Base-by-base conservation (phyloP, 73 alveolate species). In the Effrenium voratum region DNA sequence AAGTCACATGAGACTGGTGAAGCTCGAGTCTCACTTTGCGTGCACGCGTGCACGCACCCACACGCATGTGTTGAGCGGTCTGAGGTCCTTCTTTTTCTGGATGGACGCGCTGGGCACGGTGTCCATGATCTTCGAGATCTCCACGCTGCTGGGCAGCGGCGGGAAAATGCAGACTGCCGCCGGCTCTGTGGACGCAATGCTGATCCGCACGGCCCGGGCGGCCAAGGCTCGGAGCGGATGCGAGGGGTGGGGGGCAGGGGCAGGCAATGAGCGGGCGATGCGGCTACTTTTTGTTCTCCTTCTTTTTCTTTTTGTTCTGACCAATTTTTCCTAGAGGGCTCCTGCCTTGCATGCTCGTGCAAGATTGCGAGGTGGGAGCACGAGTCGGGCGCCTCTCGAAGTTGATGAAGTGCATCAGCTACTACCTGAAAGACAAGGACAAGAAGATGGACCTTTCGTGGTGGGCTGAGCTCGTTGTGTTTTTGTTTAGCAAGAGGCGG, bases 21-120 rank as follows among this genome's bases (percentile, higher is more conserved):
- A n/a, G n/a, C n/a, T n/a, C n/a, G n/a, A n/a, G n/a, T n/a, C n/a
- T n/a, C n/a, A n/a, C n/a, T n/a, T n/a, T n/a, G n/a, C n/a, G n/a
- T n/a, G n/a, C n/a, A n/a, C n/a, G n/a, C n/a, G n/a, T n/a, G n/a
- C n/a, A n/a, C n/a, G n/a, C n/a, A n/a, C n/a, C n/a, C n/a, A n/a
- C n/a, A n/a, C n/a, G n/a, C n/a, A n/a, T n/a, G n/a, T n/a, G n/a
- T n/a, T n/a, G n/a, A n/a, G 32, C 70, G 15, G 44, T 44, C 36
- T 28, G 41, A 87, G 97, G 97, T 92, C 92, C 63, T 92, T 92
- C 98, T 92, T 92, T 81, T 92, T 92, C 38, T 73, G 91, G 92
- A 92, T 92, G 98, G 98, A 92, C 88, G 47, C 81, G 5, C 38
- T 92, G 91, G 98, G 98, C 59, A 92, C 98, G 8, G 91, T 55